These are phyloP conservation scores for Aquanectria penicillioides DNA, from an alignment of 2,329 filamentous ascomycete species.

Conservation along the genomic window DNA sequence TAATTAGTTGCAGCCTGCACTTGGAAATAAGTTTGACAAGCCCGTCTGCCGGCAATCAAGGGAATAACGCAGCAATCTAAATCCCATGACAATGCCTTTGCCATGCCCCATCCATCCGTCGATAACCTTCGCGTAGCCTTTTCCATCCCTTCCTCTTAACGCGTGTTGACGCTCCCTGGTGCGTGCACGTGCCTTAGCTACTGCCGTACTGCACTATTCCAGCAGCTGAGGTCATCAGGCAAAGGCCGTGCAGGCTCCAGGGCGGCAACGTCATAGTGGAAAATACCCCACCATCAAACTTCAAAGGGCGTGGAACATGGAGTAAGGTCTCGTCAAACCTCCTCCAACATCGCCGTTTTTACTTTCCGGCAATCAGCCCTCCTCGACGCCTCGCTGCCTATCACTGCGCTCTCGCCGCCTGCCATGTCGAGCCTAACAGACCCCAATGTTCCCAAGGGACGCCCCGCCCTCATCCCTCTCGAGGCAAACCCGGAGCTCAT, in stretches of 20 bases:
- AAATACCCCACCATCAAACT: conserved; percentile 12
- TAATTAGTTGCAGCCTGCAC: too few relatives aligned
- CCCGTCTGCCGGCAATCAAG: too few relatives aligned
- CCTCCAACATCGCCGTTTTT: background rate
- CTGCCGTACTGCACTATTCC: background rate
- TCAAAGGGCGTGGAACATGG: conserved; percentile 1
- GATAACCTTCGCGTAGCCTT: too few relatives aligned
- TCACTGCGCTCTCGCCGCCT: background rate
- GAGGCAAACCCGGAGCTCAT: conserved; percentile 89
- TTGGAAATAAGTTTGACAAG: too few relatives aligned
- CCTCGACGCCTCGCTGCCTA: too few relatives aligned
- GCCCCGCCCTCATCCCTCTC: conserved; percentile 66
- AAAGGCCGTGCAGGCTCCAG: conserved; percentile 10
- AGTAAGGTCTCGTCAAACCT: background rate
- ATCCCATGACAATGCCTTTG: too few relatives aligned
- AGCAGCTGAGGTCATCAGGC: background rate
- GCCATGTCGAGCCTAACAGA: conserved; percentile 49
- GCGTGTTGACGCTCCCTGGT: too few relatives aligned
- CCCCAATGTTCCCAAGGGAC: conserved; percentile 51
- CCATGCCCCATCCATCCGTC: too few relatives aligned
- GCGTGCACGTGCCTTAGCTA: background rate
- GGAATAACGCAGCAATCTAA: too few relatives aligned
- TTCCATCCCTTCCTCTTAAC: too few relatives aligned
- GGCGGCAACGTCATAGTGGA: conserved; percentile 18
- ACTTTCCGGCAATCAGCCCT: background rate